Base-by-base conservation (phyloP, 495 filamentous ascomycete genomes). In the Hypoxylon fuscum region DNA sequence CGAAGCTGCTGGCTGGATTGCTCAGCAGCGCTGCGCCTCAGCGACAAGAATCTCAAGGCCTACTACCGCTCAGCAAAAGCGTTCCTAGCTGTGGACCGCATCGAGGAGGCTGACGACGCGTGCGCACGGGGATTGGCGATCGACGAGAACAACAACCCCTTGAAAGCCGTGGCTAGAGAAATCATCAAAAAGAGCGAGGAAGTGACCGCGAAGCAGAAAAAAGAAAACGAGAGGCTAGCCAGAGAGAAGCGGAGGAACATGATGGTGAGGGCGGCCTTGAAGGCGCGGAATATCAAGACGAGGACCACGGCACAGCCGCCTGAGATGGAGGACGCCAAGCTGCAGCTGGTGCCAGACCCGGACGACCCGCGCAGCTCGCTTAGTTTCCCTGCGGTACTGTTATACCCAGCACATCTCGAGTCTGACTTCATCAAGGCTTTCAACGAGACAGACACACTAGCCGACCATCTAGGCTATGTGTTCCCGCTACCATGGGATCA, bases 401-500 rank as follows among this genome's bases (percentile, higher is more conserved):
- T 98, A 11, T 98, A 98, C 67, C 93, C 93, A 1, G 75, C 68
- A 35, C 83, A 91, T 51, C 74, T 87, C 32, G 84, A 97, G 78
- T 88, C 83, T 2, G 95, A 98, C 68, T 96, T 98, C 68, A 83
- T 98, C 73, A 96, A 96, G 76, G 80, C 79, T 0, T 91, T 97
- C 58, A 79, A 79, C 6, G 94, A 97, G 78, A 85, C 79, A 43
- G 84, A 88, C 50, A 84, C 75, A 0, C 62, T 97, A 20, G 81
- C 75, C 5, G 83, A 90, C 51, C 90, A 96, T 66, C 76, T 98
- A 42, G 79, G 79, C 0, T 95, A 96, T 56, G 88, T 97, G 12
- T 86, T 98, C 49, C 85, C 86, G 29, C 67, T 82, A 63, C 90
- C 91, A n/a, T 98, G 93, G 95, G 95, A 98, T 69, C 63, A 70